phyloP scores from a whole-genome alignment of 176 grass and related monocot genomes.

The Rhynchospora tenuis region DNA sequence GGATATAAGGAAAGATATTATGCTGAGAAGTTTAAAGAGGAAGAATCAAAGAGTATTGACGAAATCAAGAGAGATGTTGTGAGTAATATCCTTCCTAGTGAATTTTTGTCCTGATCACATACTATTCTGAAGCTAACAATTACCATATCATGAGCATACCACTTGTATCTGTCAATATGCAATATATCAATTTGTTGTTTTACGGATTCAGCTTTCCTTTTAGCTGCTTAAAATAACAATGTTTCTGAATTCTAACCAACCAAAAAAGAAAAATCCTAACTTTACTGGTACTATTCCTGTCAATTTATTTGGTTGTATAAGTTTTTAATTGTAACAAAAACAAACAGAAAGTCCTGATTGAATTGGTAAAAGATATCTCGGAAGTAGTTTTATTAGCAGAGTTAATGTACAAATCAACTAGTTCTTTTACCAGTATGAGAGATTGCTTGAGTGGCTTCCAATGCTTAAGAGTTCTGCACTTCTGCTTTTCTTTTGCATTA shows the following conservation, averaged over 20 bases:
- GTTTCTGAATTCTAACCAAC: not conserved
- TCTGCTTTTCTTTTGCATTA: not conserved
- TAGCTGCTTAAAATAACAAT: not conserved
- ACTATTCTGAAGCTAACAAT: not conserved
- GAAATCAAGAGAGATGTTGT: constrained; percentile 84
- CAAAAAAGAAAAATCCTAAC: not conserved
- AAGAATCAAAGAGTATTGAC: constrained; percentile 53
- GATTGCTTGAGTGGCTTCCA: not conserved
- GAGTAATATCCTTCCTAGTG: constrained; percentile 31
- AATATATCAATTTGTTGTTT: not conserved
- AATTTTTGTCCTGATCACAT: not conserved
- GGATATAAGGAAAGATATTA: constrained; percentile 86
- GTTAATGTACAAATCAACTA: not conserved
- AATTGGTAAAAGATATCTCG: not conserved
- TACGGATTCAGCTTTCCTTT: not conserved
- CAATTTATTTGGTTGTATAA: not conserved
- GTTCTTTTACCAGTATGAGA: not conserved
- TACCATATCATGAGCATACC: not conserved
- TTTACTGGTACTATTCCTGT: not conserved
- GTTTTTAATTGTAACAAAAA: not conserved
- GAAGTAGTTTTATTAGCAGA: not conserved
- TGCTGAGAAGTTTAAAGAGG: constrained; percentile 87
- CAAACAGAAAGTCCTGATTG: not conserved
- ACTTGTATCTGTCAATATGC: not conserved
- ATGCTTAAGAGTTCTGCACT: not conserved